Conservation (phyloP, 805 yeast species). For the Tetrapisispora fleetii region DNA sequence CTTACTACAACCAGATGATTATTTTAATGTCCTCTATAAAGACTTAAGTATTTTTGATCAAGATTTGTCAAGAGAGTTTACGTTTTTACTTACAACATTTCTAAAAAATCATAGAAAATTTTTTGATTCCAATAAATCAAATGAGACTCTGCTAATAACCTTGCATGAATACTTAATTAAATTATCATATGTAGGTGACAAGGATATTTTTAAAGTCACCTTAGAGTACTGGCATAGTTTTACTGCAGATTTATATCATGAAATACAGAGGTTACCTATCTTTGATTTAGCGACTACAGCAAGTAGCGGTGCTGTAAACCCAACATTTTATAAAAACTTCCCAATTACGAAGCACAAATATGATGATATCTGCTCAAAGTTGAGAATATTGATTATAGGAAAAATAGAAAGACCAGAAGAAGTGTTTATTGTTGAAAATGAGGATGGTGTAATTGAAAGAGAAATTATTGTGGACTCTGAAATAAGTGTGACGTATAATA, state of each 20-base stretch:
- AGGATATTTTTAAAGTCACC: conserved; percentile 89
- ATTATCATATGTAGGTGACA: conserved; percentile 78
- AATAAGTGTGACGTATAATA: conserved; percentile 84
- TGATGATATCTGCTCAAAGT: conserved; percentile 59
- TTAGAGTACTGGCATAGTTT: conserved; percentile 87
- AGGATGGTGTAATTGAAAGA: conserved; percentile 95
- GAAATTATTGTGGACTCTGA: conserved; percentile 92
- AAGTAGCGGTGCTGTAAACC: conserved; percentile 77
- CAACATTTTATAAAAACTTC: conserved; percentile 56
- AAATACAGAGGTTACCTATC: conserved; percentile 70
- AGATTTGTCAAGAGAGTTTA: conserved; percentile 85
- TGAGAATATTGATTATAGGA: conserved; percentile 81
- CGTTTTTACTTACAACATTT: conserved; percentile 83
- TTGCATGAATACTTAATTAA: conserved; percentile 74
- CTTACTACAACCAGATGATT: conserved; percentile 59
- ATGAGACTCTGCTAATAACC: conserved; percentile 47
- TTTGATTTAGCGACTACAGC: conserved; percentile 40
- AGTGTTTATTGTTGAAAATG: conserved; percentile 89
- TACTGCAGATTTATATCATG: conserved; percentile 69
- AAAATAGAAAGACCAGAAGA: conserved; percentile 98
- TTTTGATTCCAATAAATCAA: conserved; percentile 44
- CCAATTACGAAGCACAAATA: conserved; percentile 82
- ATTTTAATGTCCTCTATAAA: conserved; percentile 59
- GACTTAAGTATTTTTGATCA: conserved; percentile 72
- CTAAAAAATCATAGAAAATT: conserved; percentile 58